A percentile compares a stretch with the other conserved stretches of the same genome.
Evolutionary conservation across 2,329 filamentous ascomycete genomes (phyloP).

Genomic region (Thelonectria olida): DNA sequence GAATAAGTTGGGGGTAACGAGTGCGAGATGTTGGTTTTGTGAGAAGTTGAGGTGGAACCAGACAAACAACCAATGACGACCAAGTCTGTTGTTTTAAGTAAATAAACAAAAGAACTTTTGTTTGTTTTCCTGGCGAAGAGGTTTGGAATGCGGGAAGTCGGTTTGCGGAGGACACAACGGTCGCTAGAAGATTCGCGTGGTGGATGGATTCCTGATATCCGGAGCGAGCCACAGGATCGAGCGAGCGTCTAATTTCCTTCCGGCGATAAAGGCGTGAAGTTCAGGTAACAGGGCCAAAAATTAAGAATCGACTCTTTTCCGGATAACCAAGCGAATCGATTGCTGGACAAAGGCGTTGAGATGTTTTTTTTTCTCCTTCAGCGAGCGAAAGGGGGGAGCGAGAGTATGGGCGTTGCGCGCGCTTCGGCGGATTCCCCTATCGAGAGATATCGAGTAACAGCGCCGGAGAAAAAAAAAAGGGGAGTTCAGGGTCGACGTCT

Average conservation of each 20-base stretch:
- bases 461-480: not conserved
- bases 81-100: not conserved
- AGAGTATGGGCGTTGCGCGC: not conserved
- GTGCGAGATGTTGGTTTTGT: not conserved
- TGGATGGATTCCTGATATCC: not conserved
- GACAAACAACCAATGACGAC: not conserved
- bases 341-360: not conserved
- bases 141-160: not conserved
- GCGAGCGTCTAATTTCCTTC: not conserved
- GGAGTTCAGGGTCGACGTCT: not conserved
- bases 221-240: slow-evolving; percentile 4
- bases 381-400: slow-evolving; percentile 6
- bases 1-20: slow-evolving; percentile 12
- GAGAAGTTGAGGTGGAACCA: not conserved
- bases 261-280: not conserved
- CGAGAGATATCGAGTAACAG: not conserved
- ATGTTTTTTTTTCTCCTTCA: not conserved
- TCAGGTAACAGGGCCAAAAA: not conserved
- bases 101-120: not conserved
- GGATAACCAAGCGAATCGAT: not conserved
- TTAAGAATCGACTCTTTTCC: not conserved
- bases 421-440: not conserved
- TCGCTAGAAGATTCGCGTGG: not conserved
- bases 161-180: not conserved
- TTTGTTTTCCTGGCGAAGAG: too few species aligned